These are phyloP conservation scores for Daucus carota DNA, from an alignment of 129 eudicot species.

Conservation along the genomic window DNA sequence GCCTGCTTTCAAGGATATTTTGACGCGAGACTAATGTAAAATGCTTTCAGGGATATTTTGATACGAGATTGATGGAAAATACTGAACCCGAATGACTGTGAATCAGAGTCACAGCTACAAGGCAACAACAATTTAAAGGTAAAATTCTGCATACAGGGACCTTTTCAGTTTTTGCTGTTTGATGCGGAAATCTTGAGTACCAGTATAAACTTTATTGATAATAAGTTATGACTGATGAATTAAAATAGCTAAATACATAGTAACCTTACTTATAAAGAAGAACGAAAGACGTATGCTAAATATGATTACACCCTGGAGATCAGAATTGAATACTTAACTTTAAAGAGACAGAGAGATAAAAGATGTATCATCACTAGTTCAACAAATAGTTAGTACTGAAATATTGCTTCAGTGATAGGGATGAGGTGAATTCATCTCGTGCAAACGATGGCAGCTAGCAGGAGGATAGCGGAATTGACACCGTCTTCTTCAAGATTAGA, in stretches of 20 bases:
- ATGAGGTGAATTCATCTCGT: background rate
- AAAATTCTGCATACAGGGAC: background rate
- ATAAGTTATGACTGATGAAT: too few relatives aligned
- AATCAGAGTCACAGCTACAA: too few relatives aligned
- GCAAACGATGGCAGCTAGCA: slow-evolving; percentile 71
- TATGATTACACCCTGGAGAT: background rate
- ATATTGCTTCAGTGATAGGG: background rate
- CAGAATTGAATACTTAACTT: background rate
- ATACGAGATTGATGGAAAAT: background rate
- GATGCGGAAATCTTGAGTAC: background rate
- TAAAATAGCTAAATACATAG: background rate
- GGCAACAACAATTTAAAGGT: too few relatives aligned
- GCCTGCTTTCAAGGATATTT: too few relatives aligned
- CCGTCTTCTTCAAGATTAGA: slow-evolving; percentile 74
- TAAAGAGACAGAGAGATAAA: too few relatives aligned
- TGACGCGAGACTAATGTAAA: too few relatives aligned
- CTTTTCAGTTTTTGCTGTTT: background rate
- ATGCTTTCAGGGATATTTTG: background rate
- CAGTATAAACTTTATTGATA: background rate
- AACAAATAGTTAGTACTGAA: background rate
- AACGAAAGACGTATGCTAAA: background rate
- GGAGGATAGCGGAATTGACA: slow-evolving; percentile 61
- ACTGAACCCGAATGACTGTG: too few relatives aligned
- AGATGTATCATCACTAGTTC: background rate
- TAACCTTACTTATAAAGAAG: background rate